phyloP scores from a whole-genome alignment of 768 basidiomycete genomes.

The Termitomyces sp. region DNA sequence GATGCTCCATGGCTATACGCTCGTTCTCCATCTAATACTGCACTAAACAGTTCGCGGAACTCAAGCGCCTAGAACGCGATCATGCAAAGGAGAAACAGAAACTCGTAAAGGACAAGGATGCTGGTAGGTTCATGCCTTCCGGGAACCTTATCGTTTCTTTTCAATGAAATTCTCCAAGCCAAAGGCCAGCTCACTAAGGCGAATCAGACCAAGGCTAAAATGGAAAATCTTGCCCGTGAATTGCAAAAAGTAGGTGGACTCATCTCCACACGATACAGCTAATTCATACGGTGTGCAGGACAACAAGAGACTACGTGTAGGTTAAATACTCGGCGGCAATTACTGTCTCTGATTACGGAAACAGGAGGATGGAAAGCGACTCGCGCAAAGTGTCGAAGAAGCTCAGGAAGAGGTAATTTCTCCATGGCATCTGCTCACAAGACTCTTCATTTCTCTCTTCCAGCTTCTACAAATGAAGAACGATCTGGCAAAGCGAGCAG shows the following conservation, averaged over 20 bases:
- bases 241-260: slow-evolving; percentile 71
- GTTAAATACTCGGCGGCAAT: slow-evolving; percentile 21
- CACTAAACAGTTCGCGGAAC: slow-evolving; percentile 72
- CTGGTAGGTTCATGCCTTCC: slow-evolving; percentile 47
- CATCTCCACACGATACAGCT: neutral
- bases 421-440: slow-evolving; percentile 7
- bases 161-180: slow-evolving; percentile 39
- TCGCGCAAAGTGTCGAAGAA: slow-evolving; percentile 80
- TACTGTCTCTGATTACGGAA: slow-evolving; percentile 20
- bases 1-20: slow-evolving; percentile 18
- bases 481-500: slow-evolving; percentile 77
- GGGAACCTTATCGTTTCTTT: neutral
- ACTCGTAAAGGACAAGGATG: slow-evolving; percentile 86
- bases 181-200: slow-evolving; percentile 85
- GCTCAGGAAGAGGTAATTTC: slow-evolving; percentile 74
- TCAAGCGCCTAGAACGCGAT: slow-evolving; percentile 84
- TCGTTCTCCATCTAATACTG: slow-evolving; percentile 16
- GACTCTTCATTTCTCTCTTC: slow-evolving; percentile 1
- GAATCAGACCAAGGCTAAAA: slow-evolving; percentile 85
- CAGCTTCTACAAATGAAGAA: slow-evolving; percentile 80
- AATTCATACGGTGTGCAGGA: slow-evolving; percentile 49
- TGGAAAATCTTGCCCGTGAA: slow-evolving; percentile 88
- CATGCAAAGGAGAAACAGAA: slow-evolving; percentile 93
- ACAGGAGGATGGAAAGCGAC: slow-evolving; percentile 83
- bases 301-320: slow-evolving; percentile 83